phyloP scores from a whole-genome alignment of 2,329 filamentous ascomycete genomes.

The Plectosphaerella cucumerina region DNA sequence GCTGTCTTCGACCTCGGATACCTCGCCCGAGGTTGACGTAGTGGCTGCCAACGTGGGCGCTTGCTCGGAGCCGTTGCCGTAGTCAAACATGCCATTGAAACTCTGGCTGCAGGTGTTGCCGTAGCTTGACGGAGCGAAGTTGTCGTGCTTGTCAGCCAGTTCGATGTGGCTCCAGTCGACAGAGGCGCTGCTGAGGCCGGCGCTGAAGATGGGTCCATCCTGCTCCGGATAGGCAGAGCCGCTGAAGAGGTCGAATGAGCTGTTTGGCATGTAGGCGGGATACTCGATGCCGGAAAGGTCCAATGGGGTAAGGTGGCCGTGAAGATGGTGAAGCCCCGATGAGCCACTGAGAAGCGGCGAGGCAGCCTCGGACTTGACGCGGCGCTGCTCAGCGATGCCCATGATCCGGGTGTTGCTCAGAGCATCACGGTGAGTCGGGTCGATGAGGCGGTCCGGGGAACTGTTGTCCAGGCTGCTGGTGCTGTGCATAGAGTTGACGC shows the following conservation, averaged over 20 bases:
- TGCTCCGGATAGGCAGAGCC: slow-evolving; percentile 42
- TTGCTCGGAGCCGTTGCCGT: slow-evolving; percentile 47
- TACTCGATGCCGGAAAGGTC: slow-evolving; percentile 55
- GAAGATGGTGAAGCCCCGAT: slow-evolving; percentile 47
- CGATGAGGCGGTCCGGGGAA: slow-evolving; percentile 38
- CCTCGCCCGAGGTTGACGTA: slow-evolving; percentile 61
- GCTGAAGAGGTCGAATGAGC: slow-evolving; percentile 48
- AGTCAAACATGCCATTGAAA: slow-evolving; percentile 49
- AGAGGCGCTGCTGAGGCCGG: slow-evolving; percentile 48
- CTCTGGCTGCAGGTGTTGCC: slow-evolving; percentile 47
- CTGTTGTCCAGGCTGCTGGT: slow-evolving; percentile 42
- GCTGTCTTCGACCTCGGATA: slow-evolving; percentile 62
- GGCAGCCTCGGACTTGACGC: slow-evolving; percentile 57
- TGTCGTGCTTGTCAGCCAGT: slow-evolving; percentile 37
- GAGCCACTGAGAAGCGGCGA: slow-evolving; percentile 51
- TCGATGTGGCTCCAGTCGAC: slow-evolving; percentile 44
- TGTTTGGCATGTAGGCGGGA: slow-evolving; percentile 40
- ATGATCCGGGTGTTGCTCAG: slow-evolving; percentile 29
- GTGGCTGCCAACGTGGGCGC: slow-evolving; percentile 50
- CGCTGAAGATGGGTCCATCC: slow-evolving; percentile 58
- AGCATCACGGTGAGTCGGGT: slow-evolving; percentile 32
- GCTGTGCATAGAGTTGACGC: slow-evolving; percentile 55
- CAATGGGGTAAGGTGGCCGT: slow-evolving; percentile 50
- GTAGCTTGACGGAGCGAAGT: slow-evolving; percentile 50
- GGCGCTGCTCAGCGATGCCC: slow-evolving; percentile 42